A percentile compares a stretch with the other conserved stretches of the same genome.
phyloP scores from a whole-genome alignment of 2,329 filamentous ascomycete genomes.

The Pseudocercospora vitis region DNA sequence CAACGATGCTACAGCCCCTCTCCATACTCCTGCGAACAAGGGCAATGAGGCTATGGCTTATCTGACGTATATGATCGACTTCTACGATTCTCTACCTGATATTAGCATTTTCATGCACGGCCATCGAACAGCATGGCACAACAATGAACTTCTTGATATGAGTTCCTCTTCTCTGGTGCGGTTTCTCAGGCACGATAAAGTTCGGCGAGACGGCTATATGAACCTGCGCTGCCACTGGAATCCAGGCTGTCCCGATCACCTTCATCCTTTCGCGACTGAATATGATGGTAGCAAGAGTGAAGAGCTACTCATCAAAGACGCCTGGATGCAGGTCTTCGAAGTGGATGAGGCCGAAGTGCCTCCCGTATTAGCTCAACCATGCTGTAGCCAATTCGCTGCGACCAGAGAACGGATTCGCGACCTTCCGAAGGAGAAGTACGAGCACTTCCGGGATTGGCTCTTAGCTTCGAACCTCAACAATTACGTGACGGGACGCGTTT shows the following conservation, averaged over 20 bases:
- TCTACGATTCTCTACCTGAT: slow-evolving; percentile 60
- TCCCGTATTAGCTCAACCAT: slow-evolving; percentile 58
- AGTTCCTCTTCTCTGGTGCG: slow-evolving; percentile 48
- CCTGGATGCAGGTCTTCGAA: slow-evolving; percentile 48
- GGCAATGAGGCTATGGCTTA: slow-evolving; percentile 65
- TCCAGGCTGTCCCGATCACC: slow-evolving; percentile 57
- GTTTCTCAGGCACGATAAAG: slow-evolving; percentile 47
- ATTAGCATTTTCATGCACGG: slow-evolving; percentile 63
- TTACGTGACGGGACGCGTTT: slow-evolving; percentile 58
- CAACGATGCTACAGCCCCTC: slow-evolving; percentile 39
- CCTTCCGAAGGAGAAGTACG: slow-evolving; percentile 55
- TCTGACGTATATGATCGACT: slow-evolving; percentile 61
- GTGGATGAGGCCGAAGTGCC: slow-evolving; percentile 47
- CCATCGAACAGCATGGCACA: slow-evolving; percentile 60
- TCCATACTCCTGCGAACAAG: slow-evolving; percentile 57
- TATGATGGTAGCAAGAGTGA: slow-evolving; percentile 44
- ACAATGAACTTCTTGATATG: slow-evolving; percentile 52
- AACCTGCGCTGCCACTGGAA: slow-evolving; percentile 58
- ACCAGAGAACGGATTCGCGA: slow-evolving; percentile 57
- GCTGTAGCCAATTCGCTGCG: slow-evolving; percentile 65
- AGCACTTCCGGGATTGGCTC: slow-evolving; percentile 61
- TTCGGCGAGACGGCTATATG: slow-evolving; percentile 45
- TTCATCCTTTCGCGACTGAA: slow-evolving; percentile 47
- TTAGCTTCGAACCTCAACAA: slow-evolving; percentile 56
- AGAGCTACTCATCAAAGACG: slow-evolving; percentile 45